phyloP scores from a whole-genome alignment of 2,329 filamentous ascomycete species.

The Whalleya microplaca region DNA sequence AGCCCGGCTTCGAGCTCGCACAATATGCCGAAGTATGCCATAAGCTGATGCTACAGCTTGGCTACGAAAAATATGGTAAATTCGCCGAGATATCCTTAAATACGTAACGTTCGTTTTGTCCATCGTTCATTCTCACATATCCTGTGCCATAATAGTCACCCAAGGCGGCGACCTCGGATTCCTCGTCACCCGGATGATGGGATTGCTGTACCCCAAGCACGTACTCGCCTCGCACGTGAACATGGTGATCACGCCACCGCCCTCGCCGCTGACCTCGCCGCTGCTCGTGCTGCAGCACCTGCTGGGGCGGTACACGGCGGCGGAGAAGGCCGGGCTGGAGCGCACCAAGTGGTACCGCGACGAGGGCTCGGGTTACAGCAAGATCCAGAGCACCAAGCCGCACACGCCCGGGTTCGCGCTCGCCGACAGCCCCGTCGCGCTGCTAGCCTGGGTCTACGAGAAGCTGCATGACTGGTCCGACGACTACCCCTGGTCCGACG shows the following conservation, averaged over 20 bases:
- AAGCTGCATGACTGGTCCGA: slow-evolving; percentile 80
- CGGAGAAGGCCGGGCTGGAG: slow-evolving; percentile 54
- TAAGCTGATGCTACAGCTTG: slow-evolving; percentile 62
- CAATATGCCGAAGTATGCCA: slow-evolving; percentile 64
- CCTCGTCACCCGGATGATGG: slow-evolving; percentile 64
- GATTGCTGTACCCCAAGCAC: slow-evolving; percentile 57
- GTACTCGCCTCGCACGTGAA: slow-evolving; percentile 64
- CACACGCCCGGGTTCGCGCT: slow-evolving; percentile 73
- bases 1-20: slow-evolving; percentile 57
- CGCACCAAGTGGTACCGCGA: slow-evolving; percentile 57
- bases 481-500: slow-evolving; percentile 71
- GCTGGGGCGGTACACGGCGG: slow-evolving; percentile 52
- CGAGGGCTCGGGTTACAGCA: slow-evolving; percentile 60
- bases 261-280: slow-evolving; percentile 53
- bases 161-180: slow-evolving; percentile 74
- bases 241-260: slow-evolving; percentile 50
- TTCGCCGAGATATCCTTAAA: neutral
- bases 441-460: slow-evolving; percentile 80
- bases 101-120: no score
- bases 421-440: slow-evolving; percentile 68
- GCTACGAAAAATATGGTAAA: slow-evolving; percentile 57
- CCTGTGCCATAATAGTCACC: slow-evolving; percentile 32
- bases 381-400: slow-evolving; percentile 67
- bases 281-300: slow-evolving; percentile 57
- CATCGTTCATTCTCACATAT: neutral